Evolutionary conservation across 306 rosid species (phyloP).

Genomic region (Fragaria ananassa): DNA sequence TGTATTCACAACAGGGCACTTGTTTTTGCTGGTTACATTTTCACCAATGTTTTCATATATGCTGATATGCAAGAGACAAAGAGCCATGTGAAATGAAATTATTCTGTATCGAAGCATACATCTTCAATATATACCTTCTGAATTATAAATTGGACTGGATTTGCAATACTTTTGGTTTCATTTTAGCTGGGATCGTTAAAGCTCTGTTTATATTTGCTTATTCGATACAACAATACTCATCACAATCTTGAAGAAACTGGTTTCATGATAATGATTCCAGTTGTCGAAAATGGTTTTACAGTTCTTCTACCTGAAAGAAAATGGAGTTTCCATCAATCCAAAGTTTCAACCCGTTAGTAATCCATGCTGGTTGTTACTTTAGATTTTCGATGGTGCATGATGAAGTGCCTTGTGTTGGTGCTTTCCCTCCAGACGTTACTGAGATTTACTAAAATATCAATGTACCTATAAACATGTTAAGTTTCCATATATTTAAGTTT

Average conservation of each 20-base stretch:
- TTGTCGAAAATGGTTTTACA: neutral
- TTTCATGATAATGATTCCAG: neutral
- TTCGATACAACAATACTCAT: neutral
- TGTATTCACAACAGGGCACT: no score
- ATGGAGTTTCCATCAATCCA: neutral
- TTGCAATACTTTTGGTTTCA: no score
- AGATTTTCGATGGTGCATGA: neutral
- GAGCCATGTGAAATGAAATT: no score
- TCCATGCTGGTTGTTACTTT: neutral
- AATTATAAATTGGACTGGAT: no score
- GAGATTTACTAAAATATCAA: neutral
- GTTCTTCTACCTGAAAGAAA: neutral
- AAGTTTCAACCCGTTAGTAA: neutral
- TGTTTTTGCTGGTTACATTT: neutral
- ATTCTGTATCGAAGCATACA: no score
- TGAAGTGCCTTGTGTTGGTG: neutral
- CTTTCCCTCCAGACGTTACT: neutral
- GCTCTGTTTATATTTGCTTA: no score
- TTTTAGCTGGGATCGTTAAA: no score
- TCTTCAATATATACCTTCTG: no score
- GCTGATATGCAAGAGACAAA: no score
- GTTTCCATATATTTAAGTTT: neutral
- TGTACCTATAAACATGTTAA: neutral
- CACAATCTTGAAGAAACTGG: neutral
- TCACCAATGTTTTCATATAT: no score